Base-by-base conservation (phyloP, 2,329 filamentous ascomycete species). In the Aspergillus uvarum region DNA sequence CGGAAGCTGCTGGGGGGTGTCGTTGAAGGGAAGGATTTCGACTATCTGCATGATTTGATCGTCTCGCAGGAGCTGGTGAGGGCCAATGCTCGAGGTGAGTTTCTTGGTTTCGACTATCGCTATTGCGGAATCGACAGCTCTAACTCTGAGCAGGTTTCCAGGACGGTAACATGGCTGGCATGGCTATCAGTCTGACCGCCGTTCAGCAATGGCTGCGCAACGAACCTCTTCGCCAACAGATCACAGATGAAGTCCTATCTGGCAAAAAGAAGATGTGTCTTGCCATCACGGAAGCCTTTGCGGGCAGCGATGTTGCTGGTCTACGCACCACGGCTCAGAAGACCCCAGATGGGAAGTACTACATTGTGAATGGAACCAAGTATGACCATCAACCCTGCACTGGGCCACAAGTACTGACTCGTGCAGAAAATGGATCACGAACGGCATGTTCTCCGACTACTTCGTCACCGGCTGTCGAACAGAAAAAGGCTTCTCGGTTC, bases 251-350 rank as follows among this genome's bases (percentile, higher is more conserved):
- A 68, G 88, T 91, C 50, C 83, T 96, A 65, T 85, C 83, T 50
- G 91, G 91, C 61, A 86, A 87, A 82, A 95, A 95, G 85, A 93
- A 93, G 82, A 91, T 95, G 72, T 94, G 89, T 71, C 81, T 96
- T 3, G 91, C 91, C 56, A 92, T 96, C 70, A 95, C 91, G 1
- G 92, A 96, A 77, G 91, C 92, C 0, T 95, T 96, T 76, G 91
- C 91, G 16, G 91, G 91, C 14, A 89, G 85, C 42, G 92, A 96
- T 74, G 91, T 96, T 4, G 90, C 91, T 14, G 87, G 89, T 16
- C 81, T 96, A 42, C 83, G 89, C 63, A 95, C 91, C 0, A 95
- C 90, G 0, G 91, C 90, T 1, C 83, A 83, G 66, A 91, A 92
- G 80, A 91, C 89, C 0, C 77, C 86, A 1, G 89, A 92, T 70